A percentile compares a stretch with the other conserved stretches of the same genome.
Conservation (phyloP, 176 grass and related monocot genomes). For the Ensete ventricosum region DNA sequence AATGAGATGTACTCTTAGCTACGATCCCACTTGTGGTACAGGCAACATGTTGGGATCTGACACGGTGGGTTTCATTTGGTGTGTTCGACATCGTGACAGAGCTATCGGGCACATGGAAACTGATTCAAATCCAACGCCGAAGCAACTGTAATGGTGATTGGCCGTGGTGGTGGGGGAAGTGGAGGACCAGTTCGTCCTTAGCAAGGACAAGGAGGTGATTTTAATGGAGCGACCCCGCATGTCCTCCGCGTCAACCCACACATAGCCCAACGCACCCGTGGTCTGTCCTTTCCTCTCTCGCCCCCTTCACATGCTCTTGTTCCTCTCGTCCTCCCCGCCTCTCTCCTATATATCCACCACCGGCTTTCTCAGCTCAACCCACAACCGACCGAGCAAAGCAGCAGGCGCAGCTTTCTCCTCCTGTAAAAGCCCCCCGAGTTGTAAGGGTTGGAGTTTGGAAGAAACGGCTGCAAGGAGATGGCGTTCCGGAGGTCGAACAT, state of each 20-base stretch:
- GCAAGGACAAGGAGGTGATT: conserved; percentile 2
- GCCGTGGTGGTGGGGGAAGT: background rate
- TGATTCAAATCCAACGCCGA: too few species aligned
- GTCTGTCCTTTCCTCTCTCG: background rate
- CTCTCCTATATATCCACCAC: background rate
- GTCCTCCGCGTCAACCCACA: conserved; percentile 5
- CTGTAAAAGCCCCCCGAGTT: background rate
- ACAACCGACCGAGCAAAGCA: background rate
- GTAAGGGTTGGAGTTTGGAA: background rate
- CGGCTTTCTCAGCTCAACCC: too few species aligned
- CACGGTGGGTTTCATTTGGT: too few species aligned
- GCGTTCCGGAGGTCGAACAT: conserved; percentile 30
- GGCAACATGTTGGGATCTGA: too few species aligned
- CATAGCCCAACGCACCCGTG: background rate
- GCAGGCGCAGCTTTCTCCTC: background rate
- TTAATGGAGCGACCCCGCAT: background rate
- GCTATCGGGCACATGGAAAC: too few species aligned
- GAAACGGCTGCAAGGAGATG: conserved; percentile 2
- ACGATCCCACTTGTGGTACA: too few species aligned
- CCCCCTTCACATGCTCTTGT: conserved; percentile 16
- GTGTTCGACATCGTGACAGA: too few species aligned
- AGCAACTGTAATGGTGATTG: background rate
- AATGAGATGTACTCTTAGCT: too few species aligned
- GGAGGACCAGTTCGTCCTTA: background rate
- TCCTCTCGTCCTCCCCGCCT: background rate